phyloP scores from a whole-genome alignment of 139 green algal genomes.

The Pleodorina starrii region DNA sequence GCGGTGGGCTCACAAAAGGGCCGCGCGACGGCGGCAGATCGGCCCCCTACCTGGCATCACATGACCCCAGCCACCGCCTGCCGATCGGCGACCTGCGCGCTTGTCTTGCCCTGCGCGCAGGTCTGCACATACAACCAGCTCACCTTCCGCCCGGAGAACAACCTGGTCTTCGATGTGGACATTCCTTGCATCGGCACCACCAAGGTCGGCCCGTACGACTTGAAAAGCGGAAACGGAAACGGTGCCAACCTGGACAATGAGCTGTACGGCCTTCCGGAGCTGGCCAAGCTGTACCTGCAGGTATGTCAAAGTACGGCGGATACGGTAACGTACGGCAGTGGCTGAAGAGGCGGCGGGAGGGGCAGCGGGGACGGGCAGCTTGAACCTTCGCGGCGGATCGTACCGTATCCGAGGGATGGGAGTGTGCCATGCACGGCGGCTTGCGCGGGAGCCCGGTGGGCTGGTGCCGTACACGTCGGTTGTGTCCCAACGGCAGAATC shows the following conservation, averaged over 20 bases:
- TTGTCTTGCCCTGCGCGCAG: neutral
- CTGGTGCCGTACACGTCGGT: no score
- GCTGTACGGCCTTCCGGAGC: slow-evolving; percentile 1
- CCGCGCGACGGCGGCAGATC: no score
- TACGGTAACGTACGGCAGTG: no score
- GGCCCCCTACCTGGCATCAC: no score
- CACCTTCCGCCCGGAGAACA: neutral
- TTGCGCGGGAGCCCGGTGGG: no score
- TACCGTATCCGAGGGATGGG: no score
- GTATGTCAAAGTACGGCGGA: neutral
- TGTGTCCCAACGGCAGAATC: no score
- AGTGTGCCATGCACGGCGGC: no score
- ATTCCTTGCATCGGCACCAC: neutral
- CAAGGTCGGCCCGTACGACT: neutral
- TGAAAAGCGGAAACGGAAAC: neutral
- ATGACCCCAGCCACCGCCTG: neutral
- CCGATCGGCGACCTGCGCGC: neutral
- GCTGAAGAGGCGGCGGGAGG: no score
- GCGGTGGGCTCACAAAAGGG: no score
- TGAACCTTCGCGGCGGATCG: no score
- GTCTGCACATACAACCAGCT: slow-evolving; percentile 8
- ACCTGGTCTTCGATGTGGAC: neutral
- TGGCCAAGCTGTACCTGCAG: neutral
- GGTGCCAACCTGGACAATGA: neutral
- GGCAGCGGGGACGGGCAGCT: no score